Base-by-base conservation (phyloP, 108 stramenopile species). In the Conticribra guillardii region DNA sequence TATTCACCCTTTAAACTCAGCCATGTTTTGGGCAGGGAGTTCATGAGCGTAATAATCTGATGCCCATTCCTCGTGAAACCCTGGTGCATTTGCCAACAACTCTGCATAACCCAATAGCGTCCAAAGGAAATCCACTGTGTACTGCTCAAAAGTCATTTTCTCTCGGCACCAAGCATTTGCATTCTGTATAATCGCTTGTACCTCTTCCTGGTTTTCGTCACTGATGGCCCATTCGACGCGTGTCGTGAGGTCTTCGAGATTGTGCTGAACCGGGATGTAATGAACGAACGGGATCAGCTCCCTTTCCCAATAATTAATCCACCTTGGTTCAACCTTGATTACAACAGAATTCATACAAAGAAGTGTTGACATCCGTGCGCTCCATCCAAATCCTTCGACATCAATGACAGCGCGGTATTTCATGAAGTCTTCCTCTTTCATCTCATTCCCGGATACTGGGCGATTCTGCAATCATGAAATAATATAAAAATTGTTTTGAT, bases 351-450 rank as follows among this genome's bases (percentile, higher is more conserved):
- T 79, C 23, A 37, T 73, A 50, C 82, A 83, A 17, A 83, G 55
- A 4, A 79, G 68, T 31, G 31, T 76, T 3, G 47, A 14, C 29
- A 83, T 74, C 19, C 77, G 66, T 28, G 49, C 33, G 61, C 66
- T 69, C 77, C 73, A 83, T 15, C 48, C 19, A 54, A 79, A 74
- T 16, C 82, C 82, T 54, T 83, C 82, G 47, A 79, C 50, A 34
- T 83, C 82, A 49, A 83, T 57, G 15, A 83, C 48, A 0, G 77
- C 82, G n/a, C 44, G 28, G 47, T 68, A 82, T 33, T 64, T 63
- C 67, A 46, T 41, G 2, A 26, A 44, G 45, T 68, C 55, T 5
- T 46, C 37, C 11, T 41, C 37, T 11, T 41, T 11, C 37, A 41
- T 41, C 11, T 41, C 37, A 41, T 41, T 41, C 37, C 37, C 8